Evolutionary conservation across 768 basidiomycete genomes (phyloP).

Genomic region (Rhodotorula babjevae): DNA sequence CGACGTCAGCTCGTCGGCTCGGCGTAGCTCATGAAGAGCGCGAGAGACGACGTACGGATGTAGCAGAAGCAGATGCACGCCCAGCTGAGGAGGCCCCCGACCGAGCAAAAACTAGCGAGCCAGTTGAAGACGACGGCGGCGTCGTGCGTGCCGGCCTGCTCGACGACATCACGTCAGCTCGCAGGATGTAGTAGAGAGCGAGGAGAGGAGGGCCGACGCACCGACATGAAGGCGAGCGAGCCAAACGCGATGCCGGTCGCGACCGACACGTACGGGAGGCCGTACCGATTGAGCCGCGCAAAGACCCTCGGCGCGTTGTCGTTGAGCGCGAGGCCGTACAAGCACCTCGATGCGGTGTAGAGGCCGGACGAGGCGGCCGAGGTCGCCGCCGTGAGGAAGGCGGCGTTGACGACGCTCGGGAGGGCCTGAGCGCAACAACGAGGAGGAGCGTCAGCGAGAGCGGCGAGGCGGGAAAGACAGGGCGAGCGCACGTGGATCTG

Average conservation of each 20-base stretch:
- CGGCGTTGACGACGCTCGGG: conserved; percentile 49
- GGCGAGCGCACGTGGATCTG: conserved; percentile 44
- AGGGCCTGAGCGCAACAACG: conserved; percentile 14
- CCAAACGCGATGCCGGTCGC: conserved; percentile 43
- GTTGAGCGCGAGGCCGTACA: conserved; percentile 47
- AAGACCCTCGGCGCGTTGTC: conserved; percentile 48
- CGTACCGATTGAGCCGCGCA: conserved; percentile 44
- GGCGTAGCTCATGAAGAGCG: too few species aligned
- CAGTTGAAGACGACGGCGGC: conserved; percentile 10
- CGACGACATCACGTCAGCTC: rapidly evolving
- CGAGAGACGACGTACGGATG: conserved; percentile 1
- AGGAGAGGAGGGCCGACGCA: background rate
- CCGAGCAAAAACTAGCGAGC: conserved; percentile 3
- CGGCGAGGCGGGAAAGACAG: background rate
- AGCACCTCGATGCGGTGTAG: conserved; percentile 47
- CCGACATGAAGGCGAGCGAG: conserved; percentile 34
- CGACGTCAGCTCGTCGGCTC: too few species aligned
- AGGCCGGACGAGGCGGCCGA: conserved; percentile 48
- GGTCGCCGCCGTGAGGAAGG: conserved; percentile 47
- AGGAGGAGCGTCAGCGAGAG: background rate
- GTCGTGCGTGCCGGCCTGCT: background rate
- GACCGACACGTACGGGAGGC: conserved; percentile 46
- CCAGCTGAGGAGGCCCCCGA: conserved; percentile 30
- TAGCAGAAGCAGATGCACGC: conserved; percentile 25
- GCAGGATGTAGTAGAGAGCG: rapidly evolving